A percentile compares a stretch with the other conserved stretches of the same genome.
Conservation (phyloP, 78 protist species). For the Bigelowiella natans region DNA sequence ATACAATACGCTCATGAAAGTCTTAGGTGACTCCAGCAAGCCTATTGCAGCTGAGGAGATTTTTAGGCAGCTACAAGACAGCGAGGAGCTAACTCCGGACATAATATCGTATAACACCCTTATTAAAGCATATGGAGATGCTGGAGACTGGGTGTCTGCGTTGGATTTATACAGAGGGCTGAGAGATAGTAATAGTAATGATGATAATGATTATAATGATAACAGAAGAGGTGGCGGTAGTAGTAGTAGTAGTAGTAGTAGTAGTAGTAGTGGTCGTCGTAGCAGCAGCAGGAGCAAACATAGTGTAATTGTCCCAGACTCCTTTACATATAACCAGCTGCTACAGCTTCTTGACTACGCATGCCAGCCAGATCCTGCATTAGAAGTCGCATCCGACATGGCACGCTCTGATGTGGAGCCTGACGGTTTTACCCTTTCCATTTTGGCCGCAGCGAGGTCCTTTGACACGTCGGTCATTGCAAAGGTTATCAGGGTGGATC, state of each 20-base stretch:
- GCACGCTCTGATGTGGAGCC: not conserved
- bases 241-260: no score
- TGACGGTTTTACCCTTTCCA: not conserved
- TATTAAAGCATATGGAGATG: not conserved
- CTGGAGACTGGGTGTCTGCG: not conserved
- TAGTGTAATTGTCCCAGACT: not conserved
- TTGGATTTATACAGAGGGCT: not conserved
- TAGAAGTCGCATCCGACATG: not conserved
- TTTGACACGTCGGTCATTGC: not conserved
- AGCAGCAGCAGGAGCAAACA: no score
- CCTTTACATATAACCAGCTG: not conserved
- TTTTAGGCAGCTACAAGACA: not conserved
- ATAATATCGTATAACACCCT: not conserved
- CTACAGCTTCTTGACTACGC: not conserved
- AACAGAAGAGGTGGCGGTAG: no score
- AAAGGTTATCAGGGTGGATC: no score
- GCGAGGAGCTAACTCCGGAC: not conserved
- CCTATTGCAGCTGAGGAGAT: not conserved
- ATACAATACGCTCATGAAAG: not conserved
- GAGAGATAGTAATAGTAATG: no score
- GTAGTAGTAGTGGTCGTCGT: no score
- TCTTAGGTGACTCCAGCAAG: not conserved
- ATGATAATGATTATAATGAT: no score
- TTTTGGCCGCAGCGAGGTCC: not conserved
- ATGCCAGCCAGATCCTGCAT: not conserved